Conservation (phyloP, 2,329 filamentous ascomycete species). For the Fusarium annulatum region DNA sequence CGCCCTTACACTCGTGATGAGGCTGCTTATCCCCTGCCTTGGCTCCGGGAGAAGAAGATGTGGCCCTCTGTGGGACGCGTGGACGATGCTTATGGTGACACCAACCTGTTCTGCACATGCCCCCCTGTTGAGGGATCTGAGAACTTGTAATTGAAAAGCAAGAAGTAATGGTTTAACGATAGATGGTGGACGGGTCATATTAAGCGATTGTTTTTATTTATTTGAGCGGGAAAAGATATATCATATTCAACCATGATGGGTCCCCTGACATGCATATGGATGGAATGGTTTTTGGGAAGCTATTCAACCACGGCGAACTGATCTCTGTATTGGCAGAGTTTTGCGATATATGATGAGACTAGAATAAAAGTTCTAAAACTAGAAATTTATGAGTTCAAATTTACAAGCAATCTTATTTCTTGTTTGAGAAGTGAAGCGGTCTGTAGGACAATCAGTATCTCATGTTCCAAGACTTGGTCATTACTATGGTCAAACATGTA, state of each 20-base stretch:
- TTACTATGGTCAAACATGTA: too few relatives aligned
- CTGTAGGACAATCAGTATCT: background rate
- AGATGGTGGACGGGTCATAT: conserved; percentile 13
- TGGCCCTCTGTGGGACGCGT: conserved; percentile 90
- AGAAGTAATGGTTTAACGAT: conserved; percentile 24
- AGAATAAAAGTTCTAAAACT: conserved; percentile 23
- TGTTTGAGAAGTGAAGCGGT: background rate
- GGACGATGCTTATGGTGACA: conserved; percentile 90
- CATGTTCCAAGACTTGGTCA: background rate
- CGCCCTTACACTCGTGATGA: conserved; percentile 82
- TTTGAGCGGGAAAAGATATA: conserved; percentile 21
- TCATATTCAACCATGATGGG: conserved; percentile 43
- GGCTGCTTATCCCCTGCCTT: conserved; percentile 87
- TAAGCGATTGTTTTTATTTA: conserved; percentile 25
- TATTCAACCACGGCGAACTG: conserved; percentile 39
- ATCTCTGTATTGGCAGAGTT: conserved; percentile 32
- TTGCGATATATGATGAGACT: conserved; percentile 18
- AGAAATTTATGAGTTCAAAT: conserved; percentile 6
- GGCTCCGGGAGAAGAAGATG: conserved; percentile 94
- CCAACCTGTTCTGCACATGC: conserved; percentile 95
- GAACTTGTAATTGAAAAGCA: conserved; percentile 29
- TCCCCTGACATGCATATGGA: conserved; percentile 20
- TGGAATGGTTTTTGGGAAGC: conserved; percentile 31
- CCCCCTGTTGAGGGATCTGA: conserved; percentile 78
- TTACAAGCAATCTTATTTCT: background rate